A percentile compares a stretch with the other conserved stretches of the same genome.
These are phyloP conservation scores for Lyophyllum atratum DNA, from an alignment of 768 basidiomycete species.

Conservation along the genomic window DNA sequence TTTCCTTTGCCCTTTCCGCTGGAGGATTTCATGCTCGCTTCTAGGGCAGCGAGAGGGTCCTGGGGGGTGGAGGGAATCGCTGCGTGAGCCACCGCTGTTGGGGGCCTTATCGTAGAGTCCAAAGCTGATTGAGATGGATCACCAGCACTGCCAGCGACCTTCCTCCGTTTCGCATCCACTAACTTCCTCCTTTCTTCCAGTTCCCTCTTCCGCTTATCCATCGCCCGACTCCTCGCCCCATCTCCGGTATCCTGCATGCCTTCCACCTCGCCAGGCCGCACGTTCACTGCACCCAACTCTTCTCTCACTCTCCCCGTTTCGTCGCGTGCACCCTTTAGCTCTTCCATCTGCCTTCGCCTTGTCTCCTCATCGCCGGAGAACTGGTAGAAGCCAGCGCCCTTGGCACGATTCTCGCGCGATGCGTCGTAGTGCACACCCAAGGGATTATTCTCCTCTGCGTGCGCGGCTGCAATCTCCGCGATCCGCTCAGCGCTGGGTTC, in stretches of 20 bases:
- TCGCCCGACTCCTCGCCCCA: conserved; percentile 48
- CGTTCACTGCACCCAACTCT: conserved; percentile 61
- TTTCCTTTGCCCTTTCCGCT: conserved; percentile 25
- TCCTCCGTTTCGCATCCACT: conserved; percentile 70
- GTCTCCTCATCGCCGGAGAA: conserved; percentile 87
- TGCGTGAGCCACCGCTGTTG: background rate
- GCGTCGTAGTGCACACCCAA: conserved; percentile 83
- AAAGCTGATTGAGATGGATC: conserved; percentile 7
- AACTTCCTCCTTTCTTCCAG: conserved; percentile 65
- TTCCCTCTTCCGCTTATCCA: conserved; percentile 76
- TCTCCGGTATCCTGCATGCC: conserved; percentile 57
- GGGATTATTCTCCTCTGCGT: conserved; percentile 72
- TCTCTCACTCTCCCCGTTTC: conserved; percentile 70
- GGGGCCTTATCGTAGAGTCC: background rate
- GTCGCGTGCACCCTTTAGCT: conserved; percentile 61
- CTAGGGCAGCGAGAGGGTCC: conserved; percentile 57
- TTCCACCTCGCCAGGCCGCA: conserved; percentile 72
- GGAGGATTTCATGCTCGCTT: conserved; percentile 29
- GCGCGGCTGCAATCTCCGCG: conserved; percentile 70
- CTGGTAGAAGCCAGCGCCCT: conserved; percentile 91
- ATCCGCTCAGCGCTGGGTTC: conserved; percentile 80
- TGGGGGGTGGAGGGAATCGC: conserved; percentile 14
- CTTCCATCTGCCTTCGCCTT: conserved; percentile 80
- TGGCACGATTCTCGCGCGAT: conserved; percentile 77
- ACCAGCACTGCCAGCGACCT: conserved; percentile 27